These are phyloP conservation scores for Arachis monticola DNA, from an alignment of 331 rosid species.

Conservation along the genomic window DNA sequence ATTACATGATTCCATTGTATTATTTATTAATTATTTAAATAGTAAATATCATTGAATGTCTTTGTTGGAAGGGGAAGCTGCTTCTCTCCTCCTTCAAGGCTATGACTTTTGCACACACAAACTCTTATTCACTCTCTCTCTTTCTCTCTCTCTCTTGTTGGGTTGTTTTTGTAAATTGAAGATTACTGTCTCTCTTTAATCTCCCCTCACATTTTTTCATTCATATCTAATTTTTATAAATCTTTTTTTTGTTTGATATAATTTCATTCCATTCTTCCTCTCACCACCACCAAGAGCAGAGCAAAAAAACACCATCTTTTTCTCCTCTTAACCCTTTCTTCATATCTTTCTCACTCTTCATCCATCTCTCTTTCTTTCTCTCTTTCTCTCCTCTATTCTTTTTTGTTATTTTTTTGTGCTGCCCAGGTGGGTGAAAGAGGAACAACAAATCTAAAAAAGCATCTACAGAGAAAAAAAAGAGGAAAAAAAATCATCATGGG, in stretches of 20 bases:
- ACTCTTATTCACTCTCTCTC: slow-evolving; percentile 26
- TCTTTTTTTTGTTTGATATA: slow-evolving; percentile 37
- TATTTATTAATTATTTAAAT: background rate
- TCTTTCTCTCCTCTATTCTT: background rate
- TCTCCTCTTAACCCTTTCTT: slow-evolving; percentile 50
- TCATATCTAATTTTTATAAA: slow-evolving; percentile 19
- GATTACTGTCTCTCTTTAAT: slow-evolving; percentile 62
- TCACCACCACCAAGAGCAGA: slow-evolving; percentile 41
- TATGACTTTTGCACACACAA: slow-evolving; percentile 47
- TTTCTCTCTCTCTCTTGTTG: slow-evolving; percentile 28
- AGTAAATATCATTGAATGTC: slow-evolving; percentile 41
- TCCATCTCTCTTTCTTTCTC: background rate
- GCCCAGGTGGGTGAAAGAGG: slow-evolving; percentile 35
- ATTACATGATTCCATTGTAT: no score
- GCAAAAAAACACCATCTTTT: slow-evolving; percentile 38
- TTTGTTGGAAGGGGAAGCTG: slow-evolving; percentile 43
- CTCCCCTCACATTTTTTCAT: slow-evolving; percentile 43
- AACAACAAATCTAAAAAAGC: background rate
- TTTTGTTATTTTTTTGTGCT: background rate
- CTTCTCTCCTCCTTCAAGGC: slow-evolving; percentile 36
- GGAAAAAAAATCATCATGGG: slow-evolving; percentile 23
- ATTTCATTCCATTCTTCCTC: slow-evolving; percentile 35
- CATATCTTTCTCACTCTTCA: slow-evolving; percentile 50
- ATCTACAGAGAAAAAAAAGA: background rate
- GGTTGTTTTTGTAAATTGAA: slow-evolving; percentile 69